phyloP scores from a whole-genome alignment of 352 stramenopile genomes.

The Vaucheria bursata region DNA sequence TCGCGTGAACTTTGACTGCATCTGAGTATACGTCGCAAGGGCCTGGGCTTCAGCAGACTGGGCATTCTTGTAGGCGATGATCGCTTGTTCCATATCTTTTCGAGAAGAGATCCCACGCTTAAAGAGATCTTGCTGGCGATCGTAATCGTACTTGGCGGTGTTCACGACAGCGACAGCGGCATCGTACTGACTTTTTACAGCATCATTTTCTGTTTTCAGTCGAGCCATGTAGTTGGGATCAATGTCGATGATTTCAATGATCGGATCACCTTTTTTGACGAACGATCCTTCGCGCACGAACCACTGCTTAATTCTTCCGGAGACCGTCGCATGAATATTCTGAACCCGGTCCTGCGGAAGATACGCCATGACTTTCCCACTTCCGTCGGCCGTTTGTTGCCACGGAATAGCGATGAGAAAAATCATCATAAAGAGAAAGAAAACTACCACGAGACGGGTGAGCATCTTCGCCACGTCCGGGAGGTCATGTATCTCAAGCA shows the following conservation, averaged over 20 bases:
- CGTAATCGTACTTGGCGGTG: neutral
- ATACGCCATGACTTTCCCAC: neutral
- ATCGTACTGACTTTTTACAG: neutral
- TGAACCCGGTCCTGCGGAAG: neutral
- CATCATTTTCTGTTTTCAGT: neutral
- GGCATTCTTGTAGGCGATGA: neutral
- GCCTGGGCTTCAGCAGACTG: neutral
- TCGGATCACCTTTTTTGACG: neutral
- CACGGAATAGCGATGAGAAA: neutral
- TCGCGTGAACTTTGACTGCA: neutral
- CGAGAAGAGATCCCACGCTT: neutral
- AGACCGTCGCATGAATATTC: neutral
- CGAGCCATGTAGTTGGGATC: neutral
- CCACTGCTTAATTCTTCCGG: conserved; percentile 1
- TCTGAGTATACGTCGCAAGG: neutral
- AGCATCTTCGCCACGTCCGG: neutral
- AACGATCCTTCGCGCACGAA: neutral
- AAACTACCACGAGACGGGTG: neutral
- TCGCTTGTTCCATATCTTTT: neutral
- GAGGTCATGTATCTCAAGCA: neutral
- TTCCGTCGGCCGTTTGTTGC: neutral
- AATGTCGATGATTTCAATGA: neutral
- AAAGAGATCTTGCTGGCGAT: neutral
- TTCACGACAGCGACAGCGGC: neutral
- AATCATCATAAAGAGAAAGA: neutral